Conservation (phyloP, 2,329 filamentous ascomycete genomes). For the Rachicladosporium sp. region DNA sequence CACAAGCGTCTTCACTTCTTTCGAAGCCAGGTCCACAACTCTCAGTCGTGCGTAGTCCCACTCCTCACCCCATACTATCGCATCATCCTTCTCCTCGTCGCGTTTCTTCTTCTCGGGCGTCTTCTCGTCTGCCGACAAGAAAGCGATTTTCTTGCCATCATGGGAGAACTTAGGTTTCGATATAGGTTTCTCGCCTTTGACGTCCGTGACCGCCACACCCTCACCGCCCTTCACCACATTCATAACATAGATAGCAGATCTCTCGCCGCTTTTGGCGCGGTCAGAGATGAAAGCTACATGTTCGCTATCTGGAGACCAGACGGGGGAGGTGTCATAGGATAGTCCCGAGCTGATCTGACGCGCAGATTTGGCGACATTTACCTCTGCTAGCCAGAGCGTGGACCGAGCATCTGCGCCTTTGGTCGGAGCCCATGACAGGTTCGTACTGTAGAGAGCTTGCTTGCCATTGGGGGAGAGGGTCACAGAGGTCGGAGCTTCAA, state of each 20-base stretch:
- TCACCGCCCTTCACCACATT: conserved; percentile 12
- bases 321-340: conserved; percentile 14
- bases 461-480: too few relatives aligned
- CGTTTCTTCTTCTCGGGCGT: conserved; percentile 19
- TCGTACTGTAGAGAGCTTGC: too few relatives aligned
- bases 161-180: conserved; percentile 20
- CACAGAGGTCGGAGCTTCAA: too few relatives aligned
- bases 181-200: conserved; percentile 17
- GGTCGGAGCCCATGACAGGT: too few relatives aligned
- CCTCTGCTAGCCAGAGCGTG: conserved; percentile 18
- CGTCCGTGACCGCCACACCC: conserved; percentile 16
- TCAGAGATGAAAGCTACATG: conserved; percentile 25
- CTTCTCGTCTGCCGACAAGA: conserved; percentile 23
- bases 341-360: conserved; percentile 16
- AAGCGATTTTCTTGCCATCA: conserved; percentile 25
- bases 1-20: conserved; percentile 12
- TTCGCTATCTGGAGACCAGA: conserved; percentile 18
- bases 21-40: conserved; percentile 20
- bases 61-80: conserved; percentile 25
- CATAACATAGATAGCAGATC: conserved; percentile 21
- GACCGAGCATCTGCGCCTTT: too few relatives aligned
- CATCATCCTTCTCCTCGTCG: conserved; percentile 24
- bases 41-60: conserved; percentile 24
- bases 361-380: conserved; percentile 13
- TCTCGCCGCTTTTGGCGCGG: conserved; percentile 18